phyloP scores from a whole-genome alignment of 257 asterid genomes.

The Knoxia roxburghii region DNA sequence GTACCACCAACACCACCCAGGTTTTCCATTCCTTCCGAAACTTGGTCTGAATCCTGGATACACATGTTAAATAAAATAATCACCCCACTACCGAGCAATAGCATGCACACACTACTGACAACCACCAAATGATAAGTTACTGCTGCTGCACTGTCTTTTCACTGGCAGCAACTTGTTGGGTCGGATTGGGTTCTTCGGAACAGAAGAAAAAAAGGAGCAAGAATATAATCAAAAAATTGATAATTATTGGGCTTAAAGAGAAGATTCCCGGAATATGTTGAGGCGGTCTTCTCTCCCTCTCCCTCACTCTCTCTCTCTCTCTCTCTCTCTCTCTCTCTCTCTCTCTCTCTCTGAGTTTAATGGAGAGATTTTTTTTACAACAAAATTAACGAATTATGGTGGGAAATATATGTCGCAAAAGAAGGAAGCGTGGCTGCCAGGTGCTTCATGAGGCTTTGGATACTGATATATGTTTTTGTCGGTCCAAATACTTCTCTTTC shows the following conservation, averaged over 20 bases:
- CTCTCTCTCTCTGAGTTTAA: not conserved
- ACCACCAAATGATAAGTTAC: not conserved
- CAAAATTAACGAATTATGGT: not conserved
- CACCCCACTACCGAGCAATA: not conserved
- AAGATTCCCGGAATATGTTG: slow-evolving; percentile 50
- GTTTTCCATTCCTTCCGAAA: slow-evolving; percentile 48
- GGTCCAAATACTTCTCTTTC: slow-evolving; percentile 10
- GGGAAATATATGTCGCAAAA: not conserved
- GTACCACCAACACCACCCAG: slow-evolving; percentile 21
- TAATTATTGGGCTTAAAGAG: slow-evolving; percentile 19
- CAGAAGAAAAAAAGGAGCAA: not conserved
- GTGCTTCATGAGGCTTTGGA: slow-evolving; percentile 19
- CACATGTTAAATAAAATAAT: slow-evolving; percentile 38
- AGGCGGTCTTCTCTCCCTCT: not conserved
- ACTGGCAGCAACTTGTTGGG: slow-evolving; percentile 29
- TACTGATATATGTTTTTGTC: slow-evolving; percentile 26
- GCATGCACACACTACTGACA: not conserved
- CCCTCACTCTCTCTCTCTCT: too few species aligned
- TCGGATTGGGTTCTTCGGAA: slow-evolving; percentile 14
- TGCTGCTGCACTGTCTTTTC: slow-evolving; percentile 7
- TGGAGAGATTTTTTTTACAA: not conserved
- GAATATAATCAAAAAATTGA: not conserved
- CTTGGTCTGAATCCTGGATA: slow-evolving; percentile 70
- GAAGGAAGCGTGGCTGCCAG: slow-evolving; percentile 22
- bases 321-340: too few species aligned